These are phyloP conservation scores for Naganishia vishniacii DNA, from an alignment of 768 basidiomycete species.

Conservation along the genomic window DNA sequence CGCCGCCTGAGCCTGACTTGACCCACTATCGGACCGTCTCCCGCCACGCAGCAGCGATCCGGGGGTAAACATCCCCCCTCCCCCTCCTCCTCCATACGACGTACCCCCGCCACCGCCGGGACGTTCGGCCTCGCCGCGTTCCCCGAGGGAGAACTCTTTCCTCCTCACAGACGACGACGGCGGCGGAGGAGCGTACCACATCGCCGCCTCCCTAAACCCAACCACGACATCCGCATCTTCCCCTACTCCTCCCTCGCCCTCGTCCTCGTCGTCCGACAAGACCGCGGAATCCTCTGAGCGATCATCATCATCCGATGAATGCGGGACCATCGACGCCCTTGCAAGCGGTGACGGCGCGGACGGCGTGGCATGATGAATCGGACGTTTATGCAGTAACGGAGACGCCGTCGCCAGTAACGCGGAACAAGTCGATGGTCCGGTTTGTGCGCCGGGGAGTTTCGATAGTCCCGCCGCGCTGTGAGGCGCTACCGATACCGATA, in stretches of 20 bases:
- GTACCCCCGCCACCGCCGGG: too few species aligned
- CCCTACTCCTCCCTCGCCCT: neutral
- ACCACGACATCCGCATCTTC: too few species aligned
- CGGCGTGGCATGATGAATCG: conserved; percentile 10
- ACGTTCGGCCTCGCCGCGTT: too few species aligned
- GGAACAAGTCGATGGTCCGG: neutral
- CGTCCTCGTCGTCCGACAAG: conserved; percentile 12
- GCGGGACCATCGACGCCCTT: conserved; percentile 7
- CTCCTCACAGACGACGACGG: neutral
- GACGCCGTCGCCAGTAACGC: neutral
- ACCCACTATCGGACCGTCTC: conserved; percentile 5
- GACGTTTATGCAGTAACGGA: conserved; percentile 12
- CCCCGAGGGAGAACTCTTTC: neutral
- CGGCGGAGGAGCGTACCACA: too few species aligned
- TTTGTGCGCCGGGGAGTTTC: neutral
- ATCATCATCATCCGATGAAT: conserved; percentile 1
- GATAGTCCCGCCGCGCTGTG: neutral
- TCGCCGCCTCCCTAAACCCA: too few species aligned
- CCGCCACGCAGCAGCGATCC: conserved; percentile 4
- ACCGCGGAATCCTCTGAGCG: conserved; percentile 2
- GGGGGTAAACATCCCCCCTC: conserved; percentile 3
- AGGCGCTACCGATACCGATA: too few species aligned
- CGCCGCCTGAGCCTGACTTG: neutral
- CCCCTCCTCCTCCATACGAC: neutral
- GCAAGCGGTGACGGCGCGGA: conserved; percentile 10